A percentile compares a stretch with the other conserved stretches of the same genome.
Conservation (phyloP, 1,139 yeast genomes). For the Geotrichum australiense region DNA sequence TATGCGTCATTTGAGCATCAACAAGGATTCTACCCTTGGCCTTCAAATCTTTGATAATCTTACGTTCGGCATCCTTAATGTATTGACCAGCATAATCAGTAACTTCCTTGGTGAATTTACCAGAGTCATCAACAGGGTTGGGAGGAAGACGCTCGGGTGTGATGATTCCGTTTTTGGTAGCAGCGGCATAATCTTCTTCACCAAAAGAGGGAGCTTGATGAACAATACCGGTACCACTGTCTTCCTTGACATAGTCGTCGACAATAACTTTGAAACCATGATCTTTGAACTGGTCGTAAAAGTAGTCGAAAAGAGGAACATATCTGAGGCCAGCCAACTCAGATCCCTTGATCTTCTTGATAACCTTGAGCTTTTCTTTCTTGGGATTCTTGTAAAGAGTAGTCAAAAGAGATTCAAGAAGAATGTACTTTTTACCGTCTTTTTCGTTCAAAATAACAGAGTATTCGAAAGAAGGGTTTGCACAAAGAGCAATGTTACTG, state of each 20-base stretch:
- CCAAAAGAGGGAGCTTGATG: constrained; percentile 99
- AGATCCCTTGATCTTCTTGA: constrained; percentile 71
- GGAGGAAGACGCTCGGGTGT: constrained; percentile 68
- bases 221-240: constrained; percentile 98
- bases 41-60: constrained; percentile 76
- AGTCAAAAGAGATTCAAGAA: constrained; percentile 73
- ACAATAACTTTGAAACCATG: constrained; percentile 70
- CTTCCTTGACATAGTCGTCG: constrained; percentile 81
- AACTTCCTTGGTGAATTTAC: constrained; percentile 71
- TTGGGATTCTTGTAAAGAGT: constrained; percentile 91
- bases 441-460: constrained; percentile 88
- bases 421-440: constrained; percentile 67
- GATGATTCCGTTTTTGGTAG: constrained; percentile 69
- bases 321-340: constrained; percentile 74
- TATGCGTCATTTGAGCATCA: constrained; percentile 81
- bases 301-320: constrained; percentile 77
- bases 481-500: constrained; percentile 85
- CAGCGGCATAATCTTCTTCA: constrained; percentile 92
- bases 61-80: constrained; percentile 93
- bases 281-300: constrained; percentile 65
- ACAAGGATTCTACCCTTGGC: constrained; percentile 69
- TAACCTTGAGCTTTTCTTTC: constrained; percentile 76
- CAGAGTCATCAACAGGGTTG: constrained; percentile 89
- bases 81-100: constrained; percentile 72
- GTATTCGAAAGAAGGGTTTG: constrained; percentile 84